Base-by-base conservation (phyloP, 495 filamentous ascomycete genomes). In the Aspergillus coremiiformis region DNA sequence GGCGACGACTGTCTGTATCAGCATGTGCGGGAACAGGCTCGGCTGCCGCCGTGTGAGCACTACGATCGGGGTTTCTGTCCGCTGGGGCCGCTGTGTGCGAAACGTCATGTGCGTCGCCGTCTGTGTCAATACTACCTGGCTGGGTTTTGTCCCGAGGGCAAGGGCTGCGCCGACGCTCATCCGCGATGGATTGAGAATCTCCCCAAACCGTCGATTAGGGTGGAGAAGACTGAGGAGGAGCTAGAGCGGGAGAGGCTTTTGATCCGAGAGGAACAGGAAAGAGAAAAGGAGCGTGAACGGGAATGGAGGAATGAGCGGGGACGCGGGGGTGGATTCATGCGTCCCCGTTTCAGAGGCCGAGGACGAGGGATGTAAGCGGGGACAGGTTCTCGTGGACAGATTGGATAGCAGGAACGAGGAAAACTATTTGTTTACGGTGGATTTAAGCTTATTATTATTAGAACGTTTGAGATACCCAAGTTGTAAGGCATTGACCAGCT, bases 11-110 rank as follows among this genome's bases (percentile, higher is more conserved):
- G 93, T 62, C 78, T 96, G 5, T 98, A 96, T 63, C 82, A 96
- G 22, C 93, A 98, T 70, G 86, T 95, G 58, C 87, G 93, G 52
- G 89, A 93, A 17, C 81, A 85, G 42, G 80, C 79, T 19, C 81
- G 84, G 52, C 75, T 95, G 5, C 87, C 93, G 5, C 83, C 89
- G 0, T 98, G 93, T 59, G 90, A 91, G 50, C 88, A 95, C 69
- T 98, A 95, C 71, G 89, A 96, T 47, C 81, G 83, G n/a, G 93
- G 93, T 1, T 97, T 96, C 70, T 97, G 94, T 57, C 87, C 89
- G 20, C 75, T 96, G 12, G 94, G 93, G 0, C 86, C 91, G 3
- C 70, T 78, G 22, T 98, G 93, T 66, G 83, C 85, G 9, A 87
- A 95, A 69, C 85, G 86, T 55, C 93, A 98, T 66, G 82, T 94